Percentiles rank a stretch among this genome's conserved stretches.
phyloP scores from a whole-genome alignment of 176 grass and related monocot species.

The Zoysia pacifica region DNA sequence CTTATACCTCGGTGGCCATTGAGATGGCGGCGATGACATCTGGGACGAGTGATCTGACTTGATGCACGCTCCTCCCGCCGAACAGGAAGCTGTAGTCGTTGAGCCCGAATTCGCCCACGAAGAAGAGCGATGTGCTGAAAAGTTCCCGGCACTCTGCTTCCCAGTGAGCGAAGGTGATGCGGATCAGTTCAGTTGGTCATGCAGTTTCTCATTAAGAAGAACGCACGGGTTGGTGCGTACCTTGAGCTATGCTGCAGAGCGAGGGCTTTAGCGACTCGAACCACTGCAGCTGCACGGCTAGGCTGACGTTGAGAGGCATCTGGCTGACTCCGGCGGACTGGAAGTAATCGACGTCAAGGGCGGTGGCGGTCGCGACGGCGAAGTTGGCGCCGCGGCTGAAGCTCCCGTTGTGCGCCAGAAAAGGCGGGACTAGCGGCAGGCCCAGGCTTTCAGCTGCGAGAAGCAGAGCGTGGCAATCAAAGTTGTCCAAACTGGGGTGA shows the following conservation, averaged over 20 bases:
- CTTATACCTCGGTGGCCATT: constrained; percentile 49
- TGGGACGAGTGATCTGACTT: constrained; percentile 34
- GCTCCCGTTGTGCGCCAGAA: constrained; percentile 30
- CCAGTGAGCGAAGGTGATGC: too few species aligned
- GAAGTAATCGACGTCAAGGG: constrained; percentile 42
- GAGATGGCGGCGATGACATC: constrained; percentile 39
- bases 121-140: constrained; percentile 54
- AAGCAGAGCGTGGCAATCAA: background rate
- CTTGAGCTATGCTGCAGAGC: constrained; percentile 38
- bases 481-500: background rate
- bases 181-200: too few species aligned
- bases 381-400: constrained; percentile 53
- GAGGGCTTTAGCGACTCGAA: constrained; percentile 50
- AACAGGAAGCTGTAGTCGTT: constrained; percentile 47
- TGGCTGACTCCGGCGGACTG: background rate
- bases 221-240: background rate
- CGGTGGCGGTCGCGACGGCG: constrained; percentile 44
- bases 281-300: constrained; percentile 50
- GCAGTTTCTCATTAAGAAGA: too few species aligned
- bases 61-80: background rate
- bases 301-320: constrained; percentile 46
- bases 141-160: constrained; percentile 38
- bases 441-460: constrained; percentile 26
- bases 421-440: constrained; percentile 45
- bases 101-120: constrained; percentile 44